Evolutionary conservation across 306 rosid genomes (phyloP).

Genomic region (Castanea crenata): DNA sequence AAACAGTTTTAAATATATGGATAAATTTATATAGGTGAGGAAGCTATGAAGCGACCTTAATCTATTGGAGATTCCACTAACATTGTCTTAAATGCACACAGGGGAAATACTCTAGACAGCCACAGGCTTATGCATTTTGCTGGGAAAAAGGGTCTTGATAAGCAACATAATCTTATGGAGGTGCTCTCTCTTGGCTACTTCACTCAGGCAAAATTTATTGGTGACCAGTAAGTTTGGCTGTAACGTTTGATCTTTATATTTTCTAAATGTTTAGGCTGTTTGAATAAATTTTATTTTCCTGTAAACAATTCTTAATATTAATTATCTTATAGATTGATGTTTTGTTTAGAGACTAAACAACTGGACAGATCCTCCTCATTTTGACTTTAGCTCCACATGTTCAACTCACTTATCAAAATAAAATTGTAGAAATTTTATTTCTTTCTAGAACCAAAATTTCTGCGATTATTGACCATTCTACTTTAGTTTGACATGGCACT

Average conservation of each 20-base stretch:
- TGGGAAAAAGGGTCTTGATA: conserved; percentile 60
- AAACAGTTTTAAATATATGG: conserved; percentile 20
- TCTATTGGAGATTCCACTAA: conserved; percentile 13
- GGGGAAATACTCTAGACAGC: conserved; percentile 92
- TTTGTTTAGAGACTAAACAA: not conserved
- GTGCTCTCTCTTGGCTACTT: conserved; percentile 77
- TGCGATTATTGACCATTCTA: not conserved
- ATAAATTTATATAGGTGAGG: conserved; percentile 5
- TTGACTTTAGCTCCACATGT: not conserved
- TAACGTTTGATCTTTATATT: not conserved
- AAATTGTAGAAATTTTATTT: not conserved
- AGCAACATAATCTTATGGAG: conserved; percentile 82
- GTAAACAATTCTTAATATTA: not conserved
- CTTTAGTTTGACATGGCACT: not conserved
- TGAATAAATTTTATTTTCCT: not conserved
- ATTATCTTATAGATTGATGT: not conserved
- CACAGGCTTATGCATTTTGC: conserved; percentile 84
- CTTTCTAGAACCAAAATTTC: not conserved
- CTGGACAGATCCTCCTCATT: not conserved
- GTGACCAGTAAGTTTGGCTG: conserved; percentile 58
- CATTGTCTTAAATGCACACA: conserved; percentile 37
- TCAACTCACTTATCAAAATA: not conserved
- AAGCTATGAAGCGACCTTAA: not conserved
- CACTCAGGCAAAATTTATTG: conserved; percentile 81
- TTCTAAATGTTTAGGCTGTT: not conserved